Conservation (phyloP, 2,329 filamentous ascomycete species). For the Alternaria sp. region DNA sequence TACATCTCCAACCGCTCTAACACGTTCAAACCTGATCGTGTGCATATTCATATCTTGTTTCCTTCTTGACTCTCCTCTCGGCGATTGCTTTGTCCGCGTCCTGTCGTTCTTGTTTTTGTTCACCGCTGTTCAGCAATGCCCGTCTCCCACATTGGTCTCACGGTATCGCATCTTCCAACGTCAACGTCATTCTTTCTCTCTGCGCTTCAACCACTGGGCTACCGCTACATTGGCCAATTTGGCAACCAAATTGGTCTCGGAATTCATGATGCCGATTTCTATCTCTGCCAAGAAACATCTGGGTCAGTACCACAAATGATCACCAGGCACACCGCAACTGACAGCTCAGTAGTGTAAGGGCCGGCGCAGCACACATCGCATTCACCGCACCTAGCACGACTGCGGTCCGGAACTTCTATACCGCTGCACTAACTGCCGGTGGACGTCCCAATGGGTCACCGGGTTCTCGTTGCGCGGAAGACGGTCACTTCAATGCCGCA, state of each 20-base stretch:
- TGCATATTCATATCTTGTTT: conserved; percentile 18
- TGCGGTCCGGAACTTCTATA: conserved; percentile 76
- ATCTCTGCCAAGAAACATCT: conserved; percentile 68
- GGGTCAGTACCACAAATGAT: conserved; percentile 55
- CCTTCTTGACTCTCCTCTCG: conserved; percentile 7
- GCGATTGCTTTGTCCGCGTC: conserved; percentile 26
- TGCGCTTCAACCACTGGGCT: conserved; percentile 78
- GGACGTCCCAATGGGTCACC: conserved; percentile 66
- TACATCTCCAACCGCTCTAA: conserved; percentile 18
- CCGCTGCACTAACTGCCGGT: conserved; percentile 71
- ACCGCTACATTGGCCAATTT: conserved; percentile 72
- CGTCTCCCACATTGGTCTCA: conserved; percentile 68
- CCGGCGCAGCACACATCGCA: conserved; percentile 67
- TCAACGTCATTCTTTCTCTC: conserved; percentile 86
- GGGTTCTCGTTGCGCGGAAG: conserved; percentile 60
- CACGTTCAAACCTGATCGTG: conserved; percentile 21
- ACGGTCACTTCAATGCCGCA: conserved; percentile 68
- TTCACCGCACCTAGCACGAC: conserved; percentile 73
- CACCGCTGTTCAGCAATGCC: conserved; percentile 59
- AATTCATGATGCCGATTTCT: conserved; percentile 68
- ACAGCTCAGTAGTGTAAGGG: conserved; percentile 51
- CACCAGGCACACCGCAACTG: conserved; percentile 30
- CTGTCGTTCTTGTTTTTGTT: conserved; percentile 16
- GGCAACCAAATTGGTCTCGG: conserved; percentile 70
- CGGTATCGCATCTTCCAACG: conserved; percentile 78